Percentiles rank a stretch among this genome's conserved stretches.
phyloP scores from a whole-genome alignment of 169 alveolate species.

The Babesia ovata region DNA sequence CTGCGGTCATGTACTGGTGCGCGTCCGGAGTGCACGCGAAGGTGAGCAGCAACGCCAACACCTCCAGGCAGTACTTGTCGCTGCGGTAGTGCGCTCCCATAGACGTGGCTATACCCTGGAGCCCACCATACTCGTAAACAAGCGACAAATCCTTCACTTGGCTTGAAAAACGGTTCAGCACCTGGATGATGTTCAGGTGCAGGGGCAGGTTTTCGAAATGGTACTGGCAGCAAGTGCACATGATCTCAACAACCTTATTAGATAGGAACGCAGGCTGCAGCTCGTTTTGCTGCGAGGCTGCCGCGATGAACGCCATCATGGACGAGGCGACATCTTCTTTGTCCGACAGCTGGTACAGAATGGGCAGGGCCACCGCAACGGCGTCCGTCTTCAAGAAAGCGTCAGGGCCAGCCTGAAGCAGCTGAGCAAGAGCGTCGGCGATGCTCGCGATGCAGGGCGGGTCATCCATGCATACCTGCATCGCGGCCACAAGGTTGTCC shows the following conservation, averaged over 20 bases:
- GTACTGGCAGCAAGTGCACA: slow-evolving; percentile 88
- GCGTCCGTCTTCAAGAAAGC: slow-evolving; percentile 75
- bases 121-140: slow-evolving; percentile 89
- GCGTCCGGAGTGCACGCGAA: slow-evolving; percentile 83
- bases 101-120: slow-evolving; percentile 85
- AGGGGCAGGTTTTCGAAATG: slow-evolving; percentile 81
- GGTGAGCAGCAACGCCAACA: slow-evolving; percentile 80
- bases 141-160: slow-evolving; percentile 77
- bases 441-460: slow-evolving; percentile 83
- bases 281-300: slow-evolving; percentile 87
- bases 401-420: slow-evolving; percentile 77
- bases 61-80: slow-evolving; percentile 78
- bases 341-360: slow-evolving; percentile 82
- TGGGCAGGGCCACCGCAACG: slow-evolving; percentile 81
- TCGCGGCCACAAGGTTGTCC: slow-evolving; percentile 85
- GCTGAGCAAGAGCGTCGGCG: slow-evolving; percentile 78
- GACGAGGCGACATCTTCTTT: slow-evolving; percentile 80
- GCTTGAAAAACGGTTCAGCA: slow-evolving; percentile 84
- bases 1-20: slow-evolving; percentile 78
- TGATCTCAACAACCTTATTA: slow-evolving; percentile 86
- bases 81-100: slow-evolving; percentile 77
- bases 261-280: slow-evolving; percentile 82
- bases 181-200: slow-evolving; percentile 81
- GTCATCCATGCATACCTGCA: slow-evolving; percentile 81
- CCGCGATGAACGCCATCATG: slow-evolving; percentile 69